phyloP scores from a whole-genome alignment of 306 rosid genomes.

The Astragalus membranaceus region DNA sequence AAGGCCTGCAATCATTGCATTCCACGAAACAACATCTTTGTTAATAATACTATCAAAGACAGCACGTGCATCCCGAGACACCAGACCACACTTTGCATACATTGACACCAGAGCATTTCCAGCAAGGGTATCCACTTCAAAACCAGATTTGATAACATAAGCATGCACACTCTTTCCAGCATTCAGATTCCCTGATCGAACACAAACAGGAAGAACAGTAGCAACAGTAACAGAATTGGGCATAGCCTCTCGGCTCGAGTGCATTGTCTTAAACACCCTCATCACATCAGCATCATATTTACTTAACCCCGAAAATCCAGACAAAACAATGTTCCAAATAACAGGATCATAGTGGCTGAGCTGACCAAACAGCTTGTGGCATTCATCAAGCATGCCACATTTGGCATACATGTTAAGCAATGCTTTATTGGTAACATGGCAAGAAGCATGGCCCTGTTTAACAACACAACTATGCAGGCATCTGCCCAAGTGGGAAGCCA shows the following conservation, averaged over 20 bases:
- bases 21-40: constrained; percentile 87
- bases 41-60: constrained; percentile 45
- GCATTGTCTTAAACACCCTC: constrained; percentile 54
- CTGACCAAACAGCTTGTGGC: constrained; percentile 53
- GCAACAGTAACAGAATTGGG: constrained; percentile 69
- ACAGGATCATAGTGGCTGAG: constrained; percentile 53
- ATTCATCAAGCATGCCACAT: constrained; percentile 56
- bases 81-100: constrained; percentile 73
- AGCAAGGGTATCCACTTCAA: constrained; percentile 46
- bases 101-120: constrained; percentile 76
- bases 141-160: constrained; percentile 62
- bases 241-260: constrained; percentile 38
- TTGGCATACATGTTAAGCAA: constrained; percentile 85
- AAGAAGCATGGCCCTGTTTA: constrained; percentile 63
- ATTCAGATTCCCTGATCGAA: constrained; percentile 38
- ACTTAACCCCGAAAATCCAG: constrained; percentile 54
- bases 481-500: constrained; percentile 47
- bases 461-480: constrained; percentile 53
- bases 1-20: constrained; percentile 77
- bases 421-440: constrained; percentile 58
- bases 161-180: constrained; percentile 62
- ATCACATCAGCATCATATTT: constrained; percentile 42
- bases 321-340: constrained; percentile 73
- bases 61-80: constrained; percentile 45
- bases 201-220: constrained; percentile 66